A percentile compares a stretch with the other conserved stretches of the same genome.
phyloP scores from a whole-genome alignment of 2,329 filamentous ascomycete species.

The Ascochyta koolunga region DNA sequence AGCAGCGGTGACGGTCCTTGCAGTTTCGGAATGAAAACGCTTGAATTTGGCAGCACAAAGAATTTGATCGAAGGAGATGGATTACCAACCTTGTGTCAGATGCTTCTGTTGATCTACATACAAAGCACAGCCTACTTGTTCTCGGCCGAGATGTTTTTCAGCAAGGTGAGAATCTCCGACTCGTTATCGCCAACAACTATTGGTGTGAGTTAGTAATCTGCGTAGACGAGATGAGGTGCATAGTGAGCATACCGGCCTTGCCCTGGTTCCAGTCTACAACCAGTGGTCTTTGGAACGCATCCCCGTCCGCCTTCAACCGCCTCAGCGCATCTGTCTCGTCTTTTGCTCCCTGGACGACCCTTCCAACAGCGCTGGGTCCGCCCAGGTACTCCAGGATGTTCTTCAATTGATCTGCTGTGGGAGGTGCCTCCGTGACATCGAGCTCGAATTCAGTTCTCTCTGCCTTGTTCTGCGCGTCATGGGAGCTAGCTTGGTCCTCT shows the following conservation, averaged over 20 bases:
- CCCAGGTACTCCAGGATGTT: slow-evolving; percentile 86
- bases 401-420: slow-evolving; percentile 81
- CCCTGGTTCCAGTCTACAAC: slow-evolving; percentile 94
- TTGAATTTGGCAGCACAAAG: not conserved
- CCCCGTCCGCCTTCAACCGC: slow-evolving; percentile 72
- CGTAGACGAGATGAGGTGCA: not conserved
- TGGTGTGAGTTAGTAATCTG: slow-evolving; percentile 12
- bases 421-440: slow-evolving; percentile 78
- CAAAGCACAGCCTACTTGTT: slow-evolving; percentile 2
- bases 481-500: slow-evolving; percentile 74
- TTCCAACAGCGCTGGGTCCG: slow-evolving; percentile 57
- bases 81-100: not conserved
- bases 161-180: slow-evolving; percentile 85
- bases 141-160: slow-evolving; percentile 61
- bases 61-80: not conserved
- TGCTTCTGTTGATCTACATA: slow-evolving; percentile 1
- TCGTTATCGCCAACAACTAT: slow-evolving; percentile 74
- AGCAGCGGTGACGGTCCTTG: slow-evolving; percentile 10
- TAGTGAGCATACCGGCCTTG: slow-evolving; percentile 63
- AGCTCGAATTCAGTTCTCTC: slow-evolving; percentile 80
- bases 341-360: slow-evolving; percentile 76
- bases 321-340: slow-evolving; percentile 78
- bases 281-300: slow-evolving; percentile 76
- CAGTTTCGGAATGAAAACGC: not conserved
- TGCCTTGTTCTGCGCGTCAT: slow-evolving; percentile 63